Evolutionary conservation across 192 early-diverging fungal species (phyloP).

Genomic region (Cetraspora pellucida): DNA sequence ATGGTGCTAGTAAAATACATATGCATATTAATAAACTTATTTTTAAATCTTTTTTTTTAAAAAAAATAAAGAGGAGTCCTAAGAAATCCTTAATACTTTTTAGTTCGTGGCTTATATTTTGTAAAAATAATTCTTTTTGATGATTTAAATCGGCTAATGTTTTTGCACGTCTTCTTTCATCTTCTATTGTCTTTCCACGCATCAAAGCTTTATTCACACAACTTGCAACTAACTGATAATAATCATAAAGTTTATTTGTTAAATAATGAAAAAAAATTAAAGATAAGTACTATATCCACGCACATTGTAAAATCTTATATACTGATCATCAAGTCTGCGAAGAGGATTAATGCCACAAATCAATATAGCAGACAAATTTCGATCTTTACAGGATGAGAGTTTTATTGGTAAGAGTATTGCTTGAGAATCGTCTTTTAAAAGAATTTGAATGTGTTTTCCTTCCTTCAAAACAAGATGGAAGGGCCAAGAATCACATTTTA

Average conservation of each 20-base stretch:
- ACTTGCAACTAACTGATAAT: conserved; percentile 38
- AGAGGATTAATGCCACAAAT: conserved; percentile 13
- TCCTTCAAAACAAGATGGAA: no score
- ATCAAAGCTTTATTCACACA: conserved; percentile 40
- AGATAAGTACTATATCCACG: neutral
- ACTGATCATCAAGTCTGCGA: conserved; percentile 10
- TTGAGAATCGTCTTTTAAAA: no score
- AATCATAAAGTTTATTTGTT: no score
- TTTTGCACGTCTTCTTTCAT: conserved; percentile 41
- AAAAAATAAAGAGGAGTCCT: no score
- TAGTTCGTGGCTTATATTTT: conserved; percentile 51
- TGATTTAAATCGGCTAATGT: conserved; percentile 43
- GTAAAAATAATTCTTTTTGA: conserved; percentile 48
- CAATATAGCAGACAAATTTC: neutral
- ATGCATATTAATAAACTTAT: neutral
- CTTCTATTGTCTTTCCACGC: conserved; percentile 42
- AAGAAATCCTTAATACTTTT: no score
- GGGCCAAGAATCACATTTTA: no score
- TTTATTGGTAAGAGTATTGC: conserved; percentile 5
- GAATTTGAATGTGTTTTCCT: no score
- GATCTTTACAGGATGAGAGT: neutral
- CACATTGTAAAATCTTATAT: conserved; percentile 37
- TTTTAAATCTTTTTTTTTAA: neutral
- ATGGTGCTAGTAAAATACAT: conserved; percentile 43
- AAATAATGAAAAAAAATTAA: neutral